Conservation (phyloP, 1,284 basidiomycete species). For the Boletus smithii region DNA sequence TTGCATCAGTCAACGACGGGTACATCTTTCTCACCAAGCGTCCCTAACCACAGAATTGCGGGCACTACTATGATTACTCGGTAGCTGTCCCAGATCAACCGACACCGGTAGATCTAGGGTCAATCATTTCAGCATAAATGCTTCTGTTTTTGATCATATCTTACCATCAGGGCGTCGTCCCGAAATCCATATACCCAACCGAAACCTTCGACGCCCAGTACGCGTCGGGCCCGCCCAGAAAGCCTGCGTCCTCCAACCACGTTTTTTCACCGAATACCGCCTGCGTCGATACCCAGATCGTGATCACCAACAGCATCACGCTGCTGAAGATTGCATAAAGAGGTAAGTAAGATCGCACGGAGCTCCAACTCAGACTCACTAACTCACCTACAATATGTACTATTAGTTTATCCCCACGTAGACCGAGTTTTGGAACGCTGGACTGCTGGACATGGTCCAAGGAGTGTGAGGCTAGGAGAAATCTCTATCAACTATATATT, state of each 20-base stretch:
- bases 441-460: conserved; percentile 18
- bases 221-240: conserved; percentile 17
- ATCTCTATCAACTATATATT: conserved; percentile 8
- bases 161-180: conserved; percentile 25
- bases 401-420: conserved; percentile 29
- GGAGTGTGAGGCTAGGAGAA: background rate
- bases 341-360: background rate
- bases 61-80: conserved; percentile 21
- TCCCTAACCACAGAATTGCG: conserved; percentile 21
- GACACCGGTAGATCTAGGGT: conserved; percentile 25
- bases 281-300: conserved; percentile 25
- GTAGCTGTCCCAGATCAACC: conserved; percentile 16
- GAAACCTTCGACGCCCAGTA: conserved; percentile 18
- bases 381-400: conserved; percentile 27
- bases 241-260: conserved; percentile 21
- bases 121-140: background rate
- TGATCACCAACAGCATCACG: conserved; percentile 22
- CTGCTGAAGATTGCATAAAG: conserved; percentile 28
- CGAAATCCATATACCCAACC: conserved; percentile 26
- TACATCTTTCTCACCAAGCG: conserved; percentile 21
- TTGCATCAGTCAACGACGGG: background rate
- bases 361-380: no score
- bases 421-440: conserved; percentile 25
- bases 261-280: conserved; percentile 25
- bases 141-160: background rate